Evolutionary conservation across 257 asterid species (phyloP).

Genomic region (Thymus quinquecostatus): DNA sequence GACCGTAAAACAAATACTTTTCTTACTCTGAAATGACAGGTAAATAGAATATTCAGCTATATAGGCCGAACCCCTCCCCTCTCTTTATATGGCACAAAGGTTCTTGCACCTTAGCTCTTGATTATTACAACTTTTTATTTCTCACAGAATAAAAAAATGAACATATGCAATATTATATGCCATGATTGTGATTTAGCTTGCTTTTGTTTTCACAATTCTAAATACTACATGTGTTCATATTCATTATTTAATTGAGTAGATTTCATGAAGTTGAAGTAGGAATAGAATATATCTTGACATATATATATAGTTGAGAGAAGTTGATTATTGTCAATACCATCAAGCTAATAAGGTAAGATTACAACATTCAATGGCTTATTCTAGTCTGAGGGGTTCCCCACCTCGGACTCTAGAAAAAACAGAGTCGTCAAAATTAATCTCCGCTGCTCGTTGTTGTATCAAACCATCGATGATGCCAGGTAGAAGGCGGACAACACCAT

Average conservation of each 20-base stretch:
- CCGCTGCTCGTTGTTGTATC: constrained; percentile 16
- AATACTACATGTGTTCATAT: not conserved
- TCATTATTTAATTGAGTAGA: not conserved
- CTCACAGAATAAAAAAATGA: too few species aligned
- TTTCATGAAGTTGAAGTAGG: not conserved
- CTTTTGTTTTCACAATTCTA: not conserved
- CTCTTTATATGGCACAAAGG: too few species aligned
- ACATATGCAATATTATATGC: not conserved
- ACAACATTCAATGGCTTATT: constrained; percentile 22
- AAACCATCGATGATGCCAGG: constrained; percentile 36
- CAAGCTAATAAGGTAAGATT: constrained; percentile 11
- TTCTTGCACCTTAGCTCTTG: constrained; percentile 41
- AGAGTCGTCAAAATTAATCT: constrained; percentile 15
- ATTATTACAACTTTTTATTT: not conserved
- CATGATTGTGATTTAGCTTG: not conserved
- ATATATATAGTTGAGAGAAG: constrained; percentile 5
- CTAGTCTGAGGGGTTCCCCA: constrained; percentile 29
- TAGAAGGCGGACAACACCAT: constrained; percentile 29
- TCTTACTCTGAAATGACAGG: not conserved
- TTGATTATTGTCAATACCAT: constrained; percentile 17
- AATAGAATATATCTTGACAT: too few species aligned
- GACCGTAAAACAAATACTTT: not conserved
- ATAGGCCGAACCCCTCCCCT: not conserved
- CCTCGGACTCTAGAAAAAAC: constrained; percentile 17
- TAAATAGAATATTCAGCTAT: not conserved